Evolutionary conservation across 2,329 filamentous ascomycete species (phyloP).

Genomic region (Fusarium continuum): DNA sequence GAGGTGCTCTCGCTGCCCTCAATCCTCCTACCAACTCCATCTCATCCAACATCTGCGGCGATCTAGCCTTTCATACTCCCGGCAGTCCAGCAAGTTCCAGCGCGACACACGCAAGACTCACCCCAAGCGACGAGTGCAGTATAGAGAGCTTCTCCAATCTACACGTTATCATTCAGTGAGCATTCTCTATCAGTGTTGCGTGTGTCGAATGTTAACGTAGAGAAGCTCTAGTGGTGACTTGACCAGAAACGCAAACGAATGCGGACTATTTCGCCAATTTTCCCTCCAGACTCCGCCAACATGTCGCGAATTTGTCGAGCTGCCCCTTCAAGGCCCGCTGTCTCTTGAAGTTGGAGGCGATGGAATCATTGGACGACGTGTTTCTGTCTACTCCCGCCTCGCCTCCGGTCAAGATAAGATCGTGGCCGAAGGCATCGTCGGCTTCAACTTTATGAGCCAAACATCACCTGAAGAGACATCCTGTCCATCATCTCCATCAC

Average conservation of each 20-base stretch:
- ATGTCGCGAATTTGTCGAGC: slow-evolving; percentile 44
- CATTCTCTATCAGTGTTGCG: not conserved
- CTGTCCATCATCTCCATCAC: slow-evolving; percentile 15
- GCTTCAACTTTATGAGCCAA: slow-evolving; percentile 53
- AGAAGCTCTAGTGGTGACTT: slow-evolving; percentile 55
- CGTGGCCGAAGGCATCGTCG: slow-evolving; percentile 60
- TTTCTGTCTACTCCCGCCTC: slow-evolving; percentile 51
- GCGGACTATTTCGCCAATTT: slow-evolving; percentile 55
- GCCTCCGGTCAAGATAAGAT: slow-evolving; percentile 43
- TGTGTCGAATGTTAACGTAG: not conserved
- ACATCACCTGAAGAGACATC: not conserved
- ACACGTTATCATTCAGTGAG: slow-evolving; percentile 58
- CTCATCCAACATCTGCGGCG: slow-evolving; percentile 42
- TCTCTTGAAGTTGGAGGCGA: slow-evolving; percentile 56
- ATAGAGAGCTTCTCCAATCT: slow-evolving; percentile 38
- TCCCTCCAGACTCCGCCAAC: slow-evolving; percentile 38
- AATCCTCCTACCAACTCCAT: slow-evolving; percentile 41
- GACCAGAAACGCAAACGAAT: slow-evolving; percentile 52
- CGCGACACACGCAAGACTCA: slow-evolving; percentile 57
- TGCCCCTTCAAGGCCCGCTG: slow-evolving; percentile 51
- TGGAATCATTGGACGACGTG: slow-evolving; percentile 60
- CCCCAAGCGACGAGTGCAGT: slow-evolving; percentile 40
- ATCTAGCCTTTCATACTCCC: slow-evolving; percentile 56
- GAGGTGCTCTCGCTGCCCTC: slow-evolving; percentile 58
- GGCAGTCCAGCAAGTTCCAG: slow-evolving; percentile 48